Percentiles rank a stretch among this genome's conserved stretches.
These are phyloP conservation scores for Chlamydomonas sp. DNA, from an alignment of 139 green algal species.

Conservation along the genomic window DNA sequence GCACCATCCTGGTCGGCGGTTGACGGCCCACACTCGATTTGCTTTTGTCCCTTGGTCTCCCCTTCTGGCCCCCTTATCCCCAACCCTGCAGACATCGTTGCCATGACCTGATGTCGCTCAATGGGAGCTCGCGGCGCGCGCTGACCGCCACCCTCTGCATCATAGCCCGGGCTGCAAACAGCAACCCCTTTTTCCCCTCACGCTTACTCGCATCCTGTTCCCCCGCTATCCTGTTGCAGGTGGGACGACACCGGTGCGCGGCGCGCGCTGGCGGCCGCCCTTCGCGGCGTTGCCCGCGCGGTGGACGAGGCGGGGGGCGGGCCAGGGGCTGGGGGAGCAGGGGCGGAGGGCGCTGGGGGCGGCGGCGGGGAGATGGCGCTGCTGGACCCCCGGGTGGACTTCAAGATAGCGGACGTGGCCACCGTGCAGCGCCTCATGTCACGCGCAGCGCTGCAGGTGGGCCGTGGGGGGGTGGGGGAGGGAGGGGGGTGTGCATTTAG, in stretches of 20 bases:
- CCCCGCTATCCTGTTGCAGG: no score
- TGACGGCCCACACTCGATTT: no score
- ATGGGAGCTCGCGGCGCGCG: no score
- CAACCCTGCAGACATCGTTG: no score
- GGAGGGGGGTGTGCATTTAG: neutral
- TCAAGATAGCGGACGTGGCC: constrained; percentile 52
- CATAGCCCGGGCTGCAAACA: no score
- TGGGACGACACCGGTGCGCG: constrained; percentile 16
- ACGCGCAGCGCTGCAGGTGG: constrained; percentile 17
- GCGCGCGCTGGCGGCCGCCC: constrained; percentile 25
- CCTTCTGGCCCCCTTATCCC: no score
- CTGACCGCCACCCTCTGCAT: no score
- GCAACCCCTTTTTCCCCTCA: no score
- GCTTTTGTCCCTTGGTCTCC: no score
- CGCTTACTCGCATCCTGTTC: no score
- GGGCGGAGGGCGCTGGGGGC: neutral
- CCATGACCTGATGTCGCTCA: no score
- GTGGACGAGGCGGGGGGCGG: constrained; percentile 2
- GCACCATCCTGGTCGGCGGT: no score
- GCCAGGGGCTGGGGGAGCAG: neutral
- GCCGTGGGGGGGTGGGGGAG: neutral
- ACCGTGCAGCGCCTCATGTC: constrained; percentile 39
- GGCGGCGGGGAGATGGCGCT: constrained; percentile 24
- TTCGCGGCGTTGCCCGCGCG: constrained; percentile 46
- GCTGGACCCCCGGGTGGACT: constrained; percentile 47